These are phyloP conservation scores for Pisolithus tinctorius DNA, from an alignment of 768 basidiomycete species.

Conservation along the genomic window DNA sequence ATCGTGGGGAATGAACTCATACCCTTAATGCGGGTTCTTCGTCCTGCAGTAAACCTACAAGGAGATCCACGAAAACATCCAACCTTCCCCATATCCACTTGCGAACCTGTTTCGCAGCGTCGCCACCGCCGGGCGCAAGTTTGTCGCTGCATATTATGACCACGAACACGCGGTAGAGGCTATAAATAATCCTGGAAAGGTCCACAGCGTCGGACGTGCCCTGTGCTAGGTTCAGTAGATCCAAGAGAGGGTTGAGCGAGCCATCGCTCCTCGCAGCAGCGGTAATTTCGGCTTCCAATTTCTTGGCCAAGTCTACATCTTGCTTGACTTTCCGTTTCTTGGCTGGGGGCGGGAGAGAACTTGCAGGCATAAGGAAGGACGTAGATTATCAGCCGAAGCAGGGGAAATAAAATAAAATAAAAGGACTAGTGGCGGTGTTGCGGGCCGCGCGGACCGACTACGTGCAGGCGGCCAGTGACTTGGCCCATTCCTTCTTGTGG, in stretches of 20 bases:
- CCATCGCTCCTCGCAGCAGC: constrained; percentile 43
- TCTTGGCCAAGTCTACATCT: constrained; percentile 26
- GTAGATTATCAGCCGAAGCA: neutral
- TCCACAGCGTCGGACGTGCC: constrained; percentile 44
- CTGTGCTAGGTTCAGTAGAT: constrained; percentile 58
- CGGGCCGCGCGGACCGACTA: no score
- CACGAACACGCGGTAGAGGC: constrained; percentile 74
- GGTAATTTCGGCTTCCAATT: constrained; percentile 51
- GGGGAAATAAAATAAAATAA: neutral
- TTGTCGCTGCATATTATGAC: constrained; percentile 52
- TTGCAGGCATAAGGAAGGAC: constrained; percentile 21
- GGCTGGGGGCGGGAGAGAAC: constrained; percentile 44
- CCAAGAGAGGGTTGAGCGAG: constrained; percentile 73
- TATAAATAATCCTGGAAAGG: constrained; percentile 72
- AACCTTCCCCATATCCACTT: constrained; percentile 78
- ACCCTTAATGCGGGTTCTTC: constrained; percentile 73
- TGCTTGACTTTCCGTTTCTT: constrained; percentile 44
- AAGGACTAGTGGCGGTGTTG: no score
- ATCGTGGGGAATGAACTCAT: constrained; percentile 19
- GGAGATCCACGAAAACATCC: constrained; percentile 59
- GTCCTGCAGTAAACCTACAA: constrained; percentile 68
- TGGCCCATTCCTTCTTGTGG: neutral
- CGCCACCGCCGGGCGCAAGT: constrained; percentile 43
- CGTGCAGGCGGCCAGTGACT: neutral
- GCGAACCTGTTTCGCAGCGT: constrained; percentile 54